Percentiles rank a stretch among this genome's conserved stretches.
Conservation (phyloP, 345 rosid genomes). For the Bruguiera sexangula region DNA sequence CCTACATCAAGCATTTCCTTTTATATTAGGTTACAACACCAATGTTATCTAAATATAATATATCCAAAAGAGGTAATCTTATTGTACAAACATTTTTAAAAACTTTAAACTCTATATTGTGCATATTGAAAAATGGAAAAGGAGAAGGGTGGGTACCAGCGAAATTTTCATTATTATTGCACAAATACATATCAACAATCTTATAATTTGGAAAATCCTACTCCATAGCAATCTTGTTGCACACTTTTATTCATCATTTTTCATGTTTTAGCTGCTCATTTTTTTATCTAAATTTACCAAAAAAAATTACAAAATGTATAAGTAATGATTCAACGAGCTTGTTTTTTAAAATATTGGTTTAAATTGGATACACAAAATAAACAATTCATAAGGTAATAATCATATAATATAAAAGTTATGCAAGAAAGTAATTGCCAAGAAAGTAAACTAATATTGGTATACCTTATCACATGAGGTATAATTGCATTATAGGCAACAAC, state of each 20-base stretch:
- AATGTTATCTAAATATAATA: no score
- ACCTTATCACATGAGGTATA: constrained; percentile 63
- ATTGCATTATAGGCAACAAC: constrained; percentile 27
- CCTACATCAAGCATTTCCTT: no score
- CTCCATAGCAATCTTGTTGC: constrained; percentile 52
- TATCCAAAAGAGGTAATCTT: no score
- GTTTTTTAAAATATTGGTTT: background rate
- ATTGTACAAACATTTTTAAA: no score
- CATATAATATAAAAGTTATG: background rate
- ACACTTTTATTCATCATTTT: constrained; percentile 65
- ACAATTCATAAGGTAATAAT: background rate
- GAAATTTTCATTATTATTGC: no score
- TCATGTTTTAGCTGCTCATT: constrained; percentile 58
- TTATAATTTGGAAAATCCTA: constrained; percentile 62
- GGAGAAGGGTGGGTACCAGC: no score
- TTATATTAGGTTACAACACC: no score
- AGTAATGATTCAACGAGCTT: background rate
- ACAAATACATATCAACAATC: constrained; percentile 57
- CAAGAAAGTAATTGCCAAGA: background rate
- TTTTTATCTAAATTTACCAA: constrained; percentile 40
- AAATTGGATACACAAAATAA: background rate
- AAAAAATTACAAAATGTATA: constrained; percentile 8
- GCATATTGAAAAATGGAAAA: no score
- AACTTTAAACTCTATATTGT: no score
- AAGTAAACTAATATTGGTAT: constrained; percentile 2